These are phyloP conservation scores for Arbutus unedo DNA, from an alignment of 148 eudicot genomes.

Conservation along the genomic window DNA sequence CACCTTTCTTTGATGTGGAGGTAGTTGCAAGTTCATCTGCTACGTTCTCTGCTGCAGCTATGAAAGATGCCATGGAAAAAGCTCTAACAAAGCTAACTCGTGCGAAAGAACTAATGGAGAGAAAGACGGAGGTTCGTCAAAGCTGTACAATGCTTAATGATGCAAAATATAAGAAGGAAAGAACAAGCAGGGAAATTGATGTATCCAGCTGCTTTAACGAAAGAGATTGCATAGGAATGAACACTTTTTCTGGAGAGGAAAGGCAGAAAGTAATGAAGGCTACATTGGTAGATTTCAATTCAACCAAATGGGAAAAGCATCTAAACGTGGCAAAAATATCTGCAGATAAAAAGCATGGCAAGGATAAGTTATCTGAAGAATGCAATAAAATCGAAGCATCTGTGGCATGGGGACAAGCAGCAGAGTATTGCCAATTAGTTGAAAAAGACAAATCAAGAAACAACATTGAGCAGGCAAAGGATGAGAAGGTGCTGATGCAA, in stretches of 20 bases:
- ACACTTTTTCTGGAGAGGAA: constrained; percentile 27
- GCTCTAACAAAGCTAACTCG: constrained; percentile 60
- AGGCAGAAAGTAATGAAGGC: constrained; percentile 24
- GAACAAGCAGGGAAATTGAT: constrained; percentile 15
- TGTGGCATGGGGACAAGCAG: constrained; percentile 66
- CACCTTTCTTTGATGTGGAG: constrained; percentile 71
- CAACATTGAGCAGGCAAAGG: constrained; percentile 17
- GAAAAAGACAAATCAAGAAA: constrained; percentile 28
- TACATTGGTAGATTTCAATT: constrained; percentile 27
- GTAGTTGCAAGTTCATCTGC: constrained; percentile 52
- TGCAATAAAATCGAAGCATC: constrained; percentile 34
- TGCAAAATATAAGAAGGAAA: constrained; percentile 22
- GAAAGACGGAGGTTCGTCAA: constrained; percentile 46
- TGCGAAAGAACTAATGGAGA: constrained; percentile 52
- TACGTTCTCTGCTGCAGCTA: constrained; percentile 49
- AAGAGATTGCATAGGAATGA: constrained; percentile 25
- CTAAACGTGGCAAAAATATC: constrained; percentile 22
- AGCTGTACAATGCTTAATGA: constrained; percentile 30
- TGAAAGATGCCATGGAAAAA: constrained; percentile 66
- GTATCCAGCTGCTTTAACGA: constrained; percentile 24
- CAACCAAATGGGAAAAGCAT: constrained; percentile 22
- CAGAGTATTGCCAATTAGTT: constrained; percentile 59
- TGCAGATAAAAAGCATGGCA: constrained; percentile 25
- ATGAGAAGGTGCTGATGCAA: constrained; percentile 14
- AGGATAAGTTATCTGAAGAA: constrained; percentile 31